Percentiles rank a stretch among this genome's conserved stretches.
These are phyloP conservation scores for Chytriomyces hyalinus DNA, from an alignment of 192 early-diverging fungal genomes.

Conservation along the genomic window DNA sequence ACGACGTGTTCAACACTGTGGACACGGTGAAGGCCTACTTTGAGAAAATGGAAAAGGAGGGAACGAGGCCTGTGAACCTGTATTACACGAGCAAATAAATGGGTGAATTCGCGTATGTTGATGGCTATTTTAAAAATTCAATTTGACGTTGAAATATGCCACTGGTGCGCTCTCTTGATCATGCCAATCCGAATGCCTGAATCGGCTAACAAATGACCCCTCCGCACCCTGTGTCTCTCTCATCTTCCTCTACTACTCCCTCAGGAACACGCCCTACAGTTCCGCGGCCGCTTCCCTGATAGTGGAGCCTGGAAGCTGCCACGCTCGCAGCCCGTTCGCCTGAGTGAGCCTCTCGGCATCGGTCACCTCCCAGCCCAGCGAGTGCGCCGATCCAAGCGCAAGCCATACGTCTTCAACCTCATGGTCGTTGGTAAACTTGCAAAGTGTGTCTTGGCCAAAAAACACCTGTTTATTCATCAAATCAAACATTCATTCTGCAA, in stretches of 20 bases:
- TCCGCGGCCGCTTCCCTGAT: constrained; percentile 70
- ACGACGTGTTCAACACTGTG: constrained; percentile 24
- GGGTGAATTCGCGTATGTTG: neutral
- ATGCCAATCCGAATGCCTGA: neutral
- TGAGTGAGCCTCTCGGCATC: constrained; percentile 70
- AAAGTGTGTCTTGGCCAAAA: constrained; percentile 40
- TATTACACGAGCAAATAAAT: constrained; percentile 18
- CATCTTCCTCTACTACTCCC: neutral
- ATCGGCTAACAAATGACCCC: neutral
- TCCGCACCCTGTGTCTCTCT: no score
- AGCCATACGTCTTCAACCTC: constrained; percentile 80
- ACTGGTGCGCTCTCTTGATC: neutral
- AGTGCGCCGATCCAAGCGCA: constrained; percentile 67
- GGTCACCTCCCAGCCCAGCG: constrained; percentile 73
- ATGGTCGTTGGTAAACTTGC: constrained; percentile 83
- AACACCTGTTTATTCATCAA: neutral
- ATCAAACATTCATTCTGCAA: neutral
- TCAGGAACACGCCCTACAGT: constrained; percentile 66
- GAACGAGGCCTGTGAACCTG: constrained; percentile 22
- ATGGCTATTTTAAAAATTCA: neutral
- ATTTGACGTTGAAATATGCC: constrained; percentile 4
- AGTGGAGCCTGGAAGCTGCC: constrained; percentile 86
- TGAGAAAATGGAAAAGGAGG: constrained; percentile 14
- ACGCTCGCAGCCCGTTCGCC: constrained; percentile 59
- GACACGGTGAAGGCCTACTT: constrained; percentile 34